Base-by-base conservation (phyloP, 2,329 filamentous ascomycete species). In the Paraconiothyrium brasiliense region DNA sequence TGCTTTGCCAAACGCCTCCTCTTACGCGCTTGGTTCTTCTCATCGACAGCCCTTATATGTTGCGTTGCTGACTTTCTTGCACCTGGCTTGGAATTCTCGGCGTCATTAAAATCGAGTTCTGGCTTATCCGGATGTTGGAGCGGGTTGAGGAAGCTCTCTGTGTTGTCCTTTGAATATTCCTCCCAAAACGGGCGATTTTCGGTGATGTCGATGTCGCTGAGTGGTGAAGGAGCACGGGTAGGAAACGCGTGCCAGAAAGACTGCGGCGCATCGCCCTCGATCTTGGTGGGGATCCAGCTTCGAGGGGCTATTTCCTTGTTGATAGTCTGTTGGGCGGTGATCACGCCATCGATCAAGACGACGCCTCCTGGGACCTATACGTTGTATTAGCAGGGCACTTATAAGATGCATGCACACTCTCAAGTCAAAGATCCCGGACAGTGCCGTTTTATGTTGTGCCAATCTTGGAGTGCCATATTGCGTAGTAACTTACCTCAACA, bases 171-270 rank as follows among this genome's bases (percentile, higher is more conserved):
- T 4, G 65, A 46, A 55, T 73, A 77, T 2, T 58, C 61, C 37
- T 77, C 73, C 76, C 76, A 79, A 61, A 68, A 79, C 3, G 76
- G 74, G 2, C 59, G 34, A 43, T 55, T 8, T 9, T 69, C 68
- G 14, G 14, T 57, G 2, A 72, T 51, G 30, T 76, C 71, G 10
- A 64, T 41, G 4, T 76, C 71, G 39, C 64, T 68, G 9, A 77
- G 20, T 3, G 73, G 56, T 24, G 63, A 34, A 3, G 75, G 76
- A 0, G 69, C 64, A 14, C 70, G 65, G 3, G 58, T 37, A 2
- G 61, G 61, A 14, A 74, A 57, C 1, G 62, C 41, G 27, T 68
- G 61, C 76, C 74, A 78, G 49, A 75, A 74, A 0, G 63, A 55
- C 37, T 70, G 69, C 4, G 71, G 68, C 2, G 66, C 58, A 2